Conservation (phyloP, 1,284 basidiomycete species). For the Fomes fomentarius region DNA sequence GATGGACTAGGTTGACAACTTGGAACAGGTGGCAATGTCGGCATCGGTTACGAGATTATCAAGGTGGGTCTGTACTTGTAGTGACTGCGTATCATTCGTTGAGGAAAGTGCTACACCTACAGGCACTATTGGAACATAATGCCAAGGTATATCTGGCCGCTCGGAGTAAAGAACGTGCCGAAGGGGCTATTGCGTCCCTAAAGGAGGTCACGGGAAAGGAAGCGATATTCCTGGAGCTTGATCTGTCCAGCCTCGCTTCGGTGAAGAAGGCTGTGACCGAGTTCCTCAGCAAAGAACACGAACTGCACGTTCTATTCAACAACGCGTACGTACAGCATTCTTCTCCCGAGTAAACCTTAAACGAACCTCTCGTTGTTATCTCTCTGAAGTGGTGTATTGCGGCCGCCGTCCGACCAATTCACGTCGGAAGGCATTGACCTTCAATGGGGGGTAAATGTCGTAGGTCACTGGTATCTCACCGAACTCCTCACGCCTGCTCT, state of each 20-base stretch:
- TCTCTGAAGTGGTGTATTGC: no score
- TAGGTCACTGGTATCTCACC: constrained; percentile 48
- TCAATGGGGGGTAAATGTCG: constrained; percentile 53
- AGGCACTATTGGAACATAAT: constrained; percentile 46
- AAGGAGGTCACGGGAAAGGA: constrained; percentile 41
- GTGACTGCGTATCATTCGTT: neutral
- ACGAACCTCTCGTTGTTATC: no score
- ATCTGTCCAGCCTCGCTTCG: constrained; percentile 48
- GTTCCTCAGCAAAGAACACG: constrained; percentile 45
- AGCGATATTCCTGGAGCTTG: constrained; percentile 48
- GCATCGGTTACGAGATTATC: constrained; percentile 42
- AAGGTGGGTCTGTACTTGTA: constrained; percentile 17
- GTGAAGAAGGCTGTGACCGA: constrained; percentile 46
- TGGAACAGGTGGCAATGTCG: constrained; percentile 40
- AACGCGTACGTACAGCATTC: constrained; percentile 38
- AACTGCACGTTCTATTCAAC: constrained; percentile 31
- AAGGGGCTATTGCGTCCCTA: constrained; percentile 47
- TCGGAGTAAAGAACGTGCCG: constrained; percentile 42
- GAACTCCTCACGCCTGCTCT: constrained; percentile 46
- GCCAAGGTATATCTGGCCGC: constrained; percentile 57
- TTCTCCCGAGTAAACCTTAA: no score
- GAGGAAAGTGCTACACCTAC: no score
- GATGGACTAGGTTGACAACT: no score
- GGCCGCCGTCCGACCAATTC: no score
- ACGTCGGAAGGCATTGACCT: constrained; percentile 53